phyloP scores from a whole-genome alignment of 2,329 filamentous ascomycete genomes.

The Emergomyces pasteurianus region DNA sequence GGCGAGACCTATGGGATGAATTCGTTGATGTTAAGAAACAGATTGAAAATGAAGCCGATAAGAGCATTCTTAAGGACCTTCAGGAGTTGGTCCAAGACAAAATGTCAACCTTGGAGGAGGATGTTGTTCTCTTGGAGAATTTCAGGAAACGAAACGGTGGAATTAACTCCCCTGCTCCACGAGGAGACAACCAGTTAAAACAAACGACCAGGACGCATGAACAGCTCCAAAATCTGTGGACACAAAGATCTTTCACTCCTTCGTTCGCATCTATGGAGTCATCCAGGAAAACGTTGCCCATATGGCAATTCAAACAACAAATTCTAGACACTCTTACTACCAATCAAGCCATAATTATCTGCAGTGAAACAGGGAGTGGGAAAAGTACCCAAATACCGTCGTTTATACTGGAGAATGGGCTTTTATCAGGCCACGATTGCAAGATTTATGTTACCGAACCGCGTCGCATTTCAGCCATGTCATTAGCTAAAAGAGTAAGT shows the following conservation, averaged over 20 bases:
- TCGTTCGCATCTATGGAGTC: conserved; percentile 69
- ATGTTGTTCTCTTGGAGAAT: conserved; percentile 63
- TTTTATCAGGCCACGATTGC: conserved; percentile 66
- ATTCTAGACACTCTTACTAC: conserved; percentile 66
- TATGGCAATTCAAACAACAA: conserved; percentile 71
- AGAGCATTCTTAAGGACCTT: conserved; percentile 54
- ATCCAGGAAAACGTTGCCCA: conserved; percentile 69
- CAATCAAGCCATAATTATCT: conserved; percentile 82
- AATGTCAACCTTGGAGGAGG: conserved; percentile 46
- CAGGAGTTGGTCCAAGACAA: conserved; percentile 31
- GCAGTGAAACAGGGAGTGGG: conserved; percentile 90
- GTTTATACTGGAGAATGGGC: conserved; percentile 80
- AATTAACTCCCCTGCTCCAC: background rate
- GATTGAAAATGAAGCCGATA: conserved; percentile 58
- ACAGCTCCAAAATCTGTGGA: conserved; percentile 41
- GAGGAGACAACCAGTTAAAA: conserved; percentile 10
- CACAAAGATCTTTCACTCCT: conserved; percentile 36
- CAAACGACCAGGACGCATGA: conserved; percentile 19
- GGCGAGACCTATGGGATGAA: conserved; percentile 79
- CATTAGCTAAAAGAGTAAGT: conserved; percentile 80
- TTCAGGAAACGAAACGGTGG: conserved; percentile 47
- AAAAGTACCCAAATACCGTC: conserved; percentile 97
- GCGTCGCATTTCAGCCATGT: conserved; percentile 89
- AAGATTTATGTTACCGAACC: conserved; percentile 96
- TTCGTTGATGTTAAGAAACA: conserved; percentile 59